Base-by-base conservation (phyloP, 1,284 basidiomycete species). In the Prillingera fragicola region DNA sequence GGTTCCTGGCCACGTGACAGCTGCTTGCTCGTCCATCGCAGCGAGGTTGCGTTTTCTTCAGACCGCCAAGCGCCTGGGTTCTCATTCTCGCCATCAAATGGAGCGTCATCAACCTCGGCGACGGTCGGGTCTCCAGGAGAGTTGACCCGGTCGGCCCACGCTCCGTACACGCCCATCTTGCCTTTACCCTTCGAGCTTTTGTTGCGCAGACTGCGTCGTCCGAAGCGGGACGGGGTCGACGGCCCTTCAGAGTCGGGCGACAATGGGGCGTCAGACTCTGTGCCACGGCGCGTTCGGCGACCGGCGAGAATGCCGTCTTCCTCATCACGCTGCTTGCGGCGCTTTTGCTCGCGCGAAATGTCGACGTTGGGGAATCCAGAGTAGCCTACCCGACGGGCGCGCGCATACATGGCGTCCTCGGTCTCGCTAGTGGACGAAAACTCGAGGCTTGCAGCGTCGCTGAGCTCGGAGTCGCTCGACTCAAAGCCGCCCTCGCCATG, bases 351-450 rank as follows among this genome's bases (percentile, higher is more conserved):
- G 29, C 52, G 80, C 63, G 82, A 87, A 27, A 87, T 82, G 60
- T 92, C 90, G 48, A 92, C 83, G 54, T 82, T 83, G 1, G 88
- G 88, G 65, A 94, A 95, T 56, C 85, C 82, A 62, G 91, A 90
- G 72, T 96, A 90, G 8, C 94, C 95, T 59, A 94, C 78, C 74
- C 64, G 87, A 81, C 69, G 91, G 81, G 47, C 73, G 74, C 29
- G 77, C 72, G 55, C 83, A 76, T 46, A 84, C n/a, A 81, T 43
- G 10, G 62, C 58, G 73, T 63, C 78, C 49, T 80, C 81, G 14
- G 70, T 72, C 2, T 74, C 74, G 18, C 63, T 65, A 55, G 59
- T 54, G 32, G 62, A 56, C 28, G 68, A 55, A 43, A 69, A 65
- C 46, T 52, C 59, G 45, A 67, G 46, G 51, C 56, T 71, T 45